Conservation (phyloP, 495 filamentous ascomycete genomes). For the Xylaria grammica region DNA sequence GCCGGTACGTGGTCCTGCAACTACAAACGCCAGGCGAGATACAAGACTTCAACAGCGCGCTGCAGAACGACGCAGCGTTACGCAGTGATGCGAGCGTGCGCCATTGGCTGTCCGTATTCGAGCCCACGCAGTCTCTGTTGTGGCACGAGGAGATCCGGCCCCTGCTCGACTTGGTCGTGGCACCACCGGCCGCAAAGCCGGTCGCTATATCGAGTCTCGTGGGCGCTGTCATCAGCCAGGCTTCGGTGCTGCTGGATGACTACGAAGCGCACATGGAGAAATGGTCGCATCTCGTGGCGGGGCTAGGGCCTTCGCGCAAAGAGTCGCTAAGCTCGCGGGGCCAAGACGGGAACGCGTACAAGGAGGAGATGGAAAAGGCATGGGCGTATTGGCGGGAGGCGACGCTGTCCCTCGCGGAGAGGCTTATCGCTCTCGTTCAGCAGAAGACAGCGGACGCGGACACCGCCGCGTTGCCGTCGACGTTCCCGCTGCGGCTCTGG, state of each 20-base stretch:
- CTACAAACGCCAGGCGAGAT: conserved; percentile 16
- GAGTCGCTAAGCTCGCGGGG: too few species aligned
- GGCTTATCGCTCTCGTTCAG: conserved; percentile 2
- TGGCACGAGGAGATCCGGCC: background rate
- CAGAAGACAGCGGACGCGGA: conserved; percentile 20
- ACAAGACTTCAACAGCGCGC: conserved; percentile 22
- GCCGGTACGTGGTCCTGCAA: background rate
- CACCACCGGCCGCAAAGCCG: background rate
- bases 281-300: conserved; percentile 23
- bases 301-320: conserved; percentile 1
- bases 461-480: conserved; percentile 30
- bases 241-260: conserved; percentile 26
- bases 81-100: conserved; percentile 21
- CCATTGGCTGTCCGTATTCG: conserved; percentile 31
- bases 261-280: conserved; percentile 19
- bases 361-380: background rate
- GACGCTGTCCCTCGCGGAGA: background rate
- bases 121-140: background rate
- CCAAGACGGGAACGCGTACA: background rate
- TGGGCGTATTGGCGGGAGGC: background rate
- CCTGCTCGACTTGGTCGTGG: background rate
- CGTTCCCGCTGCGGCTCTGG: conserved; percentile 33
- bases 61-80: conserved; percentile 21
- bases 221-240: conserved; percentile 20
- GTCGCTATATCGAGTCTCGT: conserved; percentile 9